Evolutionary conservation across 352 stramenopile genomes (phyloP), one percentile per base, ranked within the genome.

Genomic region (Globisporangium nagaii): DNA sequence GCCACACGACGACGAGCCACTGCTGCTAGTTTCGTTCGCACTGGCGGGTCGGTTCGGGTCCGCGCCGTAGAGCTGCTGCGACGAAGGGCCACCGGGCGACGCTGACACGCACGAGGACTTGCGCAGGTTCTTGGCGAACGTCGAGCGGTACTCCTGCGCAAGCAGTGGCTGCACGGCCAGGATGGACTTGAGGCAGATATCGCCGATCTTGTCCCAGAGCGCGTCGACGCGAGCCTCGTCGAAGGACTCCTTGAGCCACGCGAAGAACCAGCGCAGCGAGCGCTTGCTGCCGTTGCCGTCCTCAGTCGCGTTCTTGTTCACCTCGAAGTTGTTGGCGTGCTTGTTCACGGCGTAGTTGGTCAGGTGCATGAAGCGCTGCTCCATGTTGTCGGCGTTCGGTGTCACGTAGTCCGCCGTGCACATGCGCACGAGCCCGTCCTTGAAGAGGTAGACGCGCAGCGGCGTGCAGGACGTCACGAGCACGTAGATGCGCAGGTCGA

Each of bases 321-420:
- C 47, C 55, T 91, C 82, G 62, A 93, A 96, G 49, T 96, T 93
- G 58, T 86, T 88, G 6, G 71, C 79, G 65, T 82, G 78, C 55
- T 97, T 97, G 63, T 97, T 97, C 32, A 97, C 88, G 8, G 89
- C 84, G 53, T 97, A 96, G 56, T 97, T 97, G 43, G 89, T 97
- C 32, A 97, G 53, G 56, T 97, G 89, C 86, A 97, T 95, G 64
- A 90, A 94, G n/a, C 76, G 77, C 27, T 90, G 69, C 44, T 90
- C 80, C 52, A 96, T 76, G 52, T 96, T 96, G 17, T 85, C 68
- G 7, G 70, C 68, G 48, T 90, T 95, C 8, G 87, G 86, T 17
- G 75, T 62, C 3, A 91, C 81, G 56, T 98, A 98, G 58, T 93
- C 76, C 7, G 84, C 73, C 3, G 87, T 96, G 40, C 82, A 94